These are phyloP conservation scores for Penicillium sp. DNA, from an alignment of 2,329 filamentous ascomycete genomes.

Conservation along the genomic window DNA sequence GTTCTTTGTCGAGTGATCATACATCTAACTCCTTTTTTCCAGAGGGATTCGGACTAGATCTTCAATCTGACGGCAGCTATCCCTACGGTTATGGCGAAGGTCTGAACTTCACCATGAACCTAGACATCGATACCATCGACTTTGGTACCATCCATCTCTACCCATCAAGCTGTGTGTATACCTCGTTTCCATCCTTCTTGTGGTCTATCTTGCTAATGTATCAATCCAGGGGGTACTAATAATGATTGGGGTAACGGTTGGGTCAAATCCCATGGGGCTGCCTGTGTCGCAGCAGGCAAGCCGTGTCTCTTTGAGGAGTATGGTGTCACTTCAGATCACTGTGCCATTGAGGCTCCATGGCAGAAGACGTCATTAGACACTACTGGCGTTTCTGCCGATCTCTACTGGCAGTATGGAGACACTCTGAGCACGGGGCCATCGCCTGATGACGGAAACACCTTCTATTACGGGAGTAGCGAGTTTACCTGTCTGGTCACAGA, in stretches of 20 bases:
- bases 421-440: slow-evolving; percentile 31
- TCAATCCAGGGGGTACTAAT: slow-evolving; percentile 33
- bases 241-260: slow-evolving; percentile 49
- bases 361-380: slow-evolving; percentile 36
- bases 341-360: slow-evolving; percentile 34
- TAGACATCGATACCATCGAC: slow-evolving; percentile 55
- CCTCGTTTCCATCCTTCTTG: neutral
- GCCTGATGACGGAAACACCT: slow-evolving; percentile 33
- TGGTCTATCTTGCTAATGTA: neutral
- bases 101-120: slow-evolving; percentile 52
- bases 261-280: slow-evolving; percentile 48
- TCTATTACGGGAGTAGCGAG: slow-evolving; percentile 34
- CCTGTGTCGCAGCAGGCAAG: slow-evolving; percentile 40
- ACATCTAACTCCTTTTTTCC: neutral
- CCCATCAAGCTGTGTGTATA: slow-evolving; percentile 44
- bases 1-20: neutral
- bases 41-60: slow-evolving; percentile 57
- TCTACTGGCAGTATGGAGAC: slow-evolving; percentile 43
- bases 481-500: slow-evolving; percentile 36
- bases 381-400: slow-evolving; percentile 37
- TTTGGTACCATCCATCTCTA: slow-evolving; percentile 58
- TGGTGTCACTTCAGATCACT: slow-evolving; percentile 32
- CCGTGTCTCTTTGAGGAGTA: slow-evolving; percentile 46
- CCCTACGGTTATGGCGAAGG: slow-evolving; percentile 55
- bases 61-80: slow-evolving; percentile 52